Percentiles rank a stretch among this genome's conserved stretches.
phyloP scores from a whole-genome alignment of 129 eudicot species.

The Heracleum sosnowskyi region DNA sequence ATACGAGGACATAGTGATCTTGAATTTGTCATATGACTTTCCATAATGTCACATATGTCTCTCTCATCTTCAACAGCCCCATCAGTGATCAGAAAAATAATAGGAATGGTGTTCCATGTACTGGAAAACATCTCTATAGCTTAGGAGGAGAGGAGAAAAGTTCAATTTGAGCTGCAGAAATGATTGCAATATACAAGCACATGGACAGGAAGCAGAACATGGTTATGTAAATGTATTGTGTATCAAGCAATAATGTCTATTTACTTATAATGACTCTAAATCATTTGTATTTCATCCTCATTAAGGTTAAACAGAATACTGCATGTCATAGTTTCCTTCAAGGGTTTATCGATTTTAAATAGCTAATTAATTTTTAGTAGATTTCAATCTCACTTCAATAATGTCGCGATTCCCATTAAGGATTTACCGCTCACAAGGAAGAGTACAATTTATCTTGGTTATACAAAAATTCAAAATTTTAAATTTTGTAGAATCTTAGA shows the following conservation, averaged over 20 bases:
- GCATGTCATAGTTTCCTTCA: background rate
- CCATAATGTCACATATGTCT: constrained; percentile 52
- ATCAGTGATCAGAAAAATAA: constrained; percentile 70
- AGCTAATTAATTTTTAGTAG: background rate
- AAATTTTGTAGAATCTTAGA: background rate
- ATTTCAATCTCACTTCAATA: background rate
- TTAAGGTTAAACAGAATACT: background rate
- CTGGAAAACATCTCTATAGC: constrained; percentile 67
- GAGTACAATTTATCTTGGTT: background rate
- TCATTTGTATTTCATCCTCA: background rate
- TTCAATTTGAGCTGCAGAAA: constrained; percentile 6
- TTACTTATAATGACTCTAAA: background rate
- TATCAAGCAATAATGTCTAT: background rate
- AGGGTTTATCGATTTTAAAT: background rate
- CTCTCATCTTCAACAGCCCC: constrained; percentile 96
- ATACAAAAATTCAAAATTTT: no score
- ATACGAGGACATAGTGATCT: constrained; percentile 54
- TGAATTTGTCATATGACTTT: constrained; percentile 32
- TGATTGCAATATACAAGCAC: background rate
- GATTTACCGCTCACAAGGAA: background rate
- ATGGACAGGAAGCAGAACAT: background rate
- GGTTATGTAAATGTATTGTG: background rate
- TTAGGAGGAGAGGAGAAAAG: constrained; percentile 32
- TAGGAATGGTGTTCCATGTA: constrained; percentile 34
- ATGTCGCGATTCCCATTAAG: background rate